Conservation (phyloP, 2,329 filamentous ascomycete species). For the Alternaria consortialis region DNA sequence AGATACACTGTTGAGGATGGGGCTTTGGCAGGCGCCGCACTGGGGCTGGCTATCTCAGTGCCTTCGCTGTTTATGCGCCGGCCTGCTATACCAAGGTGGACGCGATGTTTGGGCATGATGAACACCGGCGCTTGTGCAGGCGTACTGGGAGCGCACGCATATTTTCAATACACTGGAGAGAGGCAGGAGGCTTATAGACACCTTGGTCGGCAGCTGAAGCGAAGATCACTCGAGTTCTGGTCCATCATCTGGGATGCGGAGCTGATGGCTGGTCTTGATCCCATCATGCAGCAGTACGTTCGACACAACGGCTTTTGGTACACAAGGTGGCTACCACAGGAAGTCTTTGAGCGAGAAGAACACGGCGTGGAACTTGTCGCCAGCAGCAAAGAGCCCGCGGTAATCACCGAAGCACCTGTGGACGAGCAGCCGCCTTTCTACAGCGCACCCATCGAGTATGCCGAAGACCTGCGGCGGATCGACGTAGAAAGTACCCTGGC, state of each 20-base stretch:
- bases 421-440: conserved; percentile 29
- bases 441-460: conserved; percentile 30
- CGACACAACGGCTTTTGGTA: conserved; percentile 38
- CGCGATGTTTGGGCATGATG: conserved; percentile 33
- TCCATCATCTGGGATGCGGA: conserved; percentile 36
- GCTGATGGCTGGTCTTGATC: conserved; percentile 35
- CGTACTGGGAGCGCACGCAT: conserved; percentile 32
- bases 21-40: conserved; percentile 32
- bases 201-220: conserved; percentile 25
- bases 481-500: conserved; percentile 17
- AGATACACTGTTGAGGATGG: conserved; percentile 40
- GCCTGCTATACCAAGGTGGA: conserved; percentile 32
- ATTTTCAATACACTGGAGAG: conserved; percentile 41
- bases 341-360: conserved; percentile 28
- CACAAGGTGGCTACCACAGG: conserved; percentile 28
- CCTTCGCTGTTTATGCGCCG: conserved; percentile 34
- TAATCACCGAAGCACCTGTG: neutral
- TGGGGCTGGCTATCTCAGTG: conserved; percentile 34
- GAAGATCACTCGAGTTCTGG: conserved; percentile 37
- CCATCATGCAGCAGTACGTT: conserved; percentile 38
- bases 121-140: conserved; percentile 39
- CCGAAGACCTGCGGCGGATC: conserved; percentile 27
- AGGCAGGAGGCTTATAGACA: conserved; percentile 32
- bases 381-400: neutral
- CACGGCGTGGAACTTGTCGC: conserved; percentile 3